phyloP scores from a whole-genome alignment of 192 early-diverging fungal genomes.

The Hyaloraphidium curvatum region DNA sequence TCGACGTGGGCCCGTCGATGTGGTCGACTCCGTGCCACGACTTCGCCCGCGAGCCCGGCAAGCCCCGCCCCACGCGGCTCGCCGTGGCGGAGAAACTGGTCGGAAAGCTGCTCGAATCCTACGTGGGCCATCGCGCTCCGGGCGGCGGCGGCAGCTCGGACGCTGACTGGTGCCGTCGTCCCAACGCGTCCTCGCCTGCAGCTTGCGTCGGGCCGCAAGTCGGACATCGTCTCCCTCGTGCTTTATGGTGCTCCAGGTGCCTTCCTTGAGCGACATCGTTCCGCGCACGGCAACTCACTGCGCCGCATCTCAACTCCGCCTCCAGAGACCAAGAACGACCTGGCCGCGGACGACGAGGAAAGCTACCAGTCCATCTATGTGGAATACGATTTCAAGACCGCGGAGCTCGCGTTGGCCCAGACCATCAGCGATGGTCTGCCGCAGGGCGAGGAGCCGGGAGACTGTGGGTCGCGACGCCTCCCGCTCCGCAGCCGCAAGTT shows the following conservation, averaged over 20 bases:
- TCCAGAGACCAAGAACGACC: slow-evolving; percentile 30
- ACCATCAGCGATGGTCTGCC: slow-evolving; percentile 20
- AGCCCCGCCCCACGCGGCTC: neutral
- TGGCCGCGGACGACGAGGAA: slow-evolving; percentile 15
- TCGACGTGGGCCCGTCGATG: slow-evolving; percentile 30
- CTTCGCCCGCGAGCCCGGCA: too few relatives aligned
- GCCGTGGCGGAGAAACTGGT: slow-evolving; percentile 9
- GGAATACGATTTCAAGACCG: slow-evolving; percentile 9
- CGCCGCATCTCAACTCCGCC: neutral
- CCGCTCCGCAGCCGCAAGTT: neutral
- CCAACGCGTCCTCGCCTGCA: slow-evolving; percentile 6
- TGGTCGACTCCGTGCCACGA: slow-evolving; percentile 2
- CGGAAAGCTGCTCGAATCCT: slow-evolving; percentile 14
- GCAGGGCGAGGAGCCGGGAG: slow-evolving; percentile 21
- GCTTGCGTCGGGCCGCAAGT: slow-evolving; percentile 40
- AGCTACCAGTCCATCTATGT: slow-evolving; percentile 16
- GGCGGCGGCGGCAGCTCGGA: slow-evolving; percentile 9
- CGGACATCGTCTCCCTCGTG: slow-evolving; percentile 34
- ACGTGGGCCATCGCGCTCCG: slow-evolving; percentile 6
- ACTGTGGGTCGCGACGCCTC: slow-evolving; percentile 19
- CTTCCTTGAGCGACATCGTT: too few relatives aligned
- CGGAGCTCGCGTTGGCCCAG: slow-evolving; percentile 26
- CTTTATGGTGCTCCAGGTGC: slow-evolving; percentile 5
- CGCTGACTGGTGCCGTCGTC: slow-evolving; percentile 10
- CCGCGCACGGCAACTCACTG: too few relatives aligned